phyloP scores from a whole-genome alignment of 2,329 filamentous ascomycete species.

The Berkeleyomyces rouxiae region DNA sequence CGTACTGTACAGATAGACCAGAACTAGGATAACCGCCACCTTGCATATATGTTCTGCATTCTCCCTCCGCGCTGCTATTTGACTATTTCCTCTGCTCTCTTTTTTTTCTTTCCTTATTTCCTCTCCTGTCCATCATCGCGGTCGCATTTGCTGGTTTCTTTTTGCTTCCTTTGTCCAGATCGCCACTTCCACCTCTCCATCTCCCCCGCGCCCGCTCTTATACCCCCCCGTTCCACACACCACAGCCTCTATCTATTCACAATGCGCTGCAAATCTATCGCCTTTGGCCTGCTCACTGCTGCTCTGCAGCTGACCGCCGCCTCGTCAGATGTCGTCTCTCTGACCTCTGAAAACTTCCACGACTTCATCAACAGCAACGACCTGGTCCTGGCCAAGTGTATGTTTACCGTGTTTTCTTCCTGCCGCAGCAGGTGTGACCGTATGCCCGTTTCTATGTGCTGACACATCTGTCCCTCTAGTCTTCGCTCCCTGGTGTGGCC shows the following conservation, averaged over 20 bases:
- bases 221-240: conserved; percentile 7
- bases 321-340: conserved; percentile 64
- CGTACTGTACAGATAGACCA: background rate
- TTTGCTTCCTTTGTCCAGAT: conserved; percentile 3
- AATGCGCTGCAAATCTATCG: conserved; percentile 36
- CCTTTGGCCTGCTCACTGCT: conserved; percentile 37
- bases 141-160: conserved; percentile 3
- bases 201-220: conserved; percentile 2
- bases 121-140: conserved; percentile 7
- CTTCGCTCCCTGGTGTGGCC: conserved; percentile 92
- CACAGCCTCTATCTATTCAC: conserved; percentile 12
- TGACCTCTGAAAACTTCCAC: conserved; percentile 76
- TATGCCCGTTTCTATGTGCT: background rate
- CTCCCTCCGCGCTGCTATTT: conserved; percentile 9
- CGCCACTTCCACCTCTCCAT: conserved; percentile 7
- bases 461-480: conserved; percentile 31
- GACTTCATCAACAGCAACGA: conserved; percentile 73
- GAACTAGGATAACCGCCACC: conserved; percentile 9
- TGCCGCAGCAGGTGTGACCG: background rate
- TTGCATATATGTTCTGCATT: conserved; percentile 16
- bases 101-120: conserved; percentile 14
- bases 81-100: conserved; percentile 7
- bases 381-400: conserved; percentile 88
- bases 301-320: conserved; percentile 43
- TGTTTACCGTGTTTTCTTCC: conserved; percentile 21